Conservation (phyloP, 2,329 filamentous ascomycete species). For the Bipolaris oryzae region DNA sequence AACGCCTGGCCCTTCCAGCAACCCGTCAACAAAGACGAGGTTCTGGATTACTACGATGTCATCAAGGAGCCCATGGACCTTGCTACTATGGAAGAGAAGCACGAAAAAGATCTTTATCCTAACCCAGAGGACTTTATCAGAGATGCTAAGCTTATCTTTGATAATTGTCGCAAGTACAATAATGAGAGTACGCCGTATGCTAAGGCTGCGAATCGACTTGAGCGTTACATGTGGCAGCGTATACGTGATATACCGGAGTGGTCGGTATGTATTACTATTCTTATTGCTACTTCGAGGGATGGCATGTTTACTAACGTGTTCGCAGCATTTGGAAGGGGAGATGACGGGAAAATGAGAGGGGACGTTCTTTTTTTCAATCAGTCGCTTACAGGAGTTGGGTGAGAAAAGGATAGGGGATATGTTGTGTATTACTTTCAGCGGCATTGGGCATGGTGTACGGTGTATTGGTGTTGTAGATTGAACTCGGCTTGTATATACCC, state of each 20-base stretch:
- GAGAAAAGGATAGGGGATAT: too few relatives aligned
- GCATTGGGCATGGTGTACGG: slow-evolving; percentile 25
- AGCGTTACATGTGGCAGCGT: slow-evolving; percentile 93
- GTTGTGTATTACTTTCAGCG: slow-evolving; percentile 14
- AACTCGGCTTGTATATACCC: slow-evolving; percentile 12
- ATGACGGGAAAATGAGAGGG: slow-evolving; percentile 33
- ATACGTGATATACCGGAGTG: slow-evolving; percentile 93
- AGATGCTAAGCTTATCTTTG: slow-evolving; percentile 87
- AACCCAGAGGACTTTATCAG: slow-evolving; percentile 90
- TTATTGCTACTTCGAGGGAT: not conserved
- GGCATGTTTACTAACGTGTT: slow-evolving; percentile 5
- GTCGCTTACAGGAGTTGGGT: not conserved
- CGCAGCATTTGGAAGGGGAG: slow-evolving; percentile 41
- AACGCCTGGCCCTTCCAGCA: slow-evolving; percentile 94
- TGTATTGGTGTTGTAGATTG: slow-evolving; percentile 1
- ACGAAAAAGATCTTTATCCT: slow-evolving; percentile 90
- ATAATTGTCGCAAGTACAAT: slow-evolving; percentile 96
- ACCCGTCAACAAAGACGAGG: slow-evolving; percentile 93
- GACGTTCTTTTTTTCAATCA: not conserved
- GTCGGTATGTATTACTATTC: slow-evolving; percentile 50
- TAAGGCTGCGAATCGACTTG: slow-evolving; percentile 91
- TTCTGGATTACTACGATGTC: slow-evolving; percentile 98
- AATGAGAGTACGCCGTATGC: slow-evolving; percentile 94
- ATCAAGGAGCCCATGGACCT: slow-evolving; percentile 98
- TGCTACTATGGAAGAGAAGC: slow-evolving; percentile 91